Evolutionary conservation across 192 early-diverging fungal species (phyloP), one percentile per base, ranked within the genome.

Genomic region (Lunasporangiospora selenospora): DNA sequence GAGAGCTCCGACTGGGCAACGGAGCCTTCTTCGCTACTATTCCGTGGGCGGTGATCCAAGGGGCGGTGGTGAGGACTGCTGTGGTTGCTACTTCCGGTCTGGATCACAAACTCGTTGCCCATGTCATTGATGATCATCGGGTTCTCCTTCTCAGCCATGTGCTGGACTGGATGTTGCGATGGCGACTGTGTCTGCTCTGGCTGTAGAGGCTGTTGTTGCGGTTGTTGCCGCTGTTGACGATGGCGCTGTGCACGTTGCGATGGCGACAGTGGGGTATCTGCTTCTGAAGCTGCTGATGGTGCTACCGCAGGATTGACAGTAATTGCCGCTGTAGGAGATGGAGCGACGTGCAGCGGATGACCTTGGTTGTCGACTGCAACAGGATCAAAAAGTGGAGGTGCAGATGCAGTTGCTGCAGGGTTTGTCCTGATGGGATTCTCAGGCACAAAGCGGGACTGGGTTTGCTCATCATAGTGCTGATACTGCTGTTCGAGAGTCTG

Each of bases 101-200:
- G 56, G 1, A 67, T 40, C 13, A 67, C 49, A 67, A 67, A 67
- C 34, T 67, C 49, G 27, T 53, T 67, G 9, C 65, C 57, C 65
- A 67, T 67, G 3, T 67, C 65, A 32, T 60, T 67, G 6, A 59
- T 29, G 9, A 67, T 24, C 4, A 51, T 18, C 21, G 19, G 53
- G 11, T 10, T n/a, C 39, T 41, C 6, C 30, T 43, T 33, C 21
- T 31, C 41, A 44, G 37, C 24, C 34, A 11, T 16, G 30, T 31
- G n/a, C n/a, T 48, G 52, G 27, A 30, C 36, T 1, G 29, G 36
- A 41, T 45, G 50, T 45, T 50, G 45, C 18, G 52, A 31, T 23
- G 62, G 62, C 32, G 62, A 65, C 2, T 23, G 24, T 19, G 43
- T 29, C 27, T 37, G 42, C 44, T 19, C 30, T 7, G 46, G 18